phyloP scores from a whole-genome alignment of 306 rosid species.

The Hippophae gyantsensis region DNA sequence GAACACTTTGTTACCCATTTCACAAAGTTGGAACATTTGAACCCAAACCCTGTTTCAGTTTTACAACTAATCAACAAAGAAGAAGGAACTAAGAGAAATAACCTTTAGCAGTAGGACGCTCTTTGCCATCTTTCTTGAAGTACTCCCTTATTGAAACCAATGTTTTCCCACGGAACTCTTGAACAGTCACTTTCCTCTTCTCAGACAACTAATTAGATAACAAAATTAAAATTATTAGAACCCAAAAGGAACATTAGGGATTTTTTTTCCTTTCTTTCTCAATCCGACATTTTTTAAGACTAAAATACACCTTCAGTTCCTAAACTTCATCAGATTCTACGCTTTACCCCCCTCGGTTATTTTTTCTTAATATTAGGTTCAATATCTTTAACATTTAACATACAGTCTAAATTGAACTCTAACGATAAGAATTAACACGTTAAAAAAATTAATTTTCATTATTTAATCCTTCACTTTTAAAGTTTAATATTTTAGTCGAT shows the following conservation, averaged over 20 bases:
- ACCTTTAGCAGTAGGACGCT: constrained; percentile 84
- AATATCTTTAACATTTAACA: no score
- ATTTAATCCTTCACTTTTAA: no score
- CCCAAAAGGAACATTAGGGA: background rate
- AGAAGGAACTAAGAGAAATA: background rate
- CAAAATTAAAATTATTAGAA: background rate
- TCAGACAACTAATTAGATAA: constrained; percentile 45
- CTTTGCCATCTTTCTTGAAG: constrained; percentile 60
- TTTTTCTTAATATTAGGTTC: no score
- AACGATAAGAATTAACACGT: no score
- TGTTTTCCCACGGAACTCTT: constrained; percentile 70
- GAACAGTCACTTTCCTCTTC: constrained; percentile 68
- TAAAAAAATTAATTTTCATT: no score
- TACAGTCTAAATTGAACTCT: no score
- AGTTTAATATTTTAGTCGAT: no score
- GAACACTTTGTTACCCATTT: no score
- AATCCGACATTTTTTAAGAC: background rate
- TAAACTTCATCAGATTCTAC: background rate
- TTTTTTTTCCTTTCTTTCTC: no score
- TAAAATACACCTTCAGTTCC: background rate
- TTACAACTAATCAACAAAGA: background rate
- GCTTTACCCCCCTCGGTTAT: no score
- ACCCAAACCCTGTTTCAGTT: background rate
- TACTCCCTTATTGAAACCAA: constrained; percentile 74
- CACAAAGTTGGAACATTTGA: background rate